Conservation (phyloP, 805 yeast genomes). For the Kodamaea fukazawae region DNA sequence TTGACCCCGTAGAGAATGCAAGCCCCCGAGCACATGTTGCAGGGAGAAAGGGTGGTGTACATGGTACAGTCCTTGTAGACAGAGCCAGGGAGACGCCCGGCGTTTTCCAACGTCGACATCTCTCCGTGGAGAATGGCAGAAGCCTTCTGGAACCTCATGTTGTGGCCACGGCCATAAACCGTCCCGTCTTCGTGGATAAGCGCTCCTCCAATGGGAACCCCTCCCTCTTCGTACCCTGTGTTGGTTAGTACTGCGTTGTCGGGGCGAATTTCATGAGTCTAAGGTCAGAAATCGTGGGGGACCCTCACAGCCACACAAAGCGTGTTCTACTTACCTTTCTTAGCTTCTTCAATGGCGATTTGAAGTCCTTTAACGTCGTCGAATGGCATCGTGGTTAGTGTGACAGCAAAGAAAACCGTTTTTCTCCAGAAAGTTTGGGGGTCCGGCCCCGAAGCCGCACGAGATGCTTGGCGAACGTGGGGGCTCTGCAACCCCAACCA, state of each 20-base stretch:
- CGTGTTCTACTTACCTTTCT: slow-evolving; percentile 47
- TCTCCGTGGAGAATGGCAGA: slow-evolving; percentile 92
- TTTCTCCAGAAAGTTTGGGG: neutral
- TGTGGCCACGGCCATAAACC: slow-evolving; percentile 85
- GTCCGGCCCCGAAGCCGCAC: too few relatives aligned
- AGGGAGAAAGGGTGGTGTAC: slow-evolving; percentile 91
- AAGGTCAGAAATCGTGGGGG: neutral
- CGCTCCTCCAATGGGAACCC: slow-evolving; percentile 85
- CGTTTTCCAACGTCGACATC: slow-evolving; percentile 82
- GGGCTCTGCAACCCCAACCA: too few relatives aligned
- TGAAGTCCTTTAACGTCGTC: slow-evolving; percentile 66
- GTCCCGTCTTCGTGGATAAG: slow-evolving; percentile 72
- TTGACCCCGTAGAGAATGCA: slow-evolving; percentile 83
- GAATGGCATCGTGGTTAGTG: slow-evolving; percentile 38
- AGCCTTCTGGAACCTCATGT: slow-evolving; percentile 79
- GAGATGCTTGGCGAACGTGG: too few relatives aligned
- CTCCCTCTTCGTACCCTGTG: slow-evolving; percentile 74
- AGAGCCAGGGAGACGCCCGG: slow-evolving; percentile 82
- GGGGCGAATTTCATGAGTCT: too few relatives aligned
- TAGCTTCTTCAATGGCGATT: slow-evolving; percentile 72
- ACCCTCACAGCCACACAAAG: too few relatives aligned
- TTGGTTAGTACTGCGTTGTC: slow-evolving; percentile 15
- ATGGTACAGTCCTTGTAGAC: slow-evolving; percentile 82
- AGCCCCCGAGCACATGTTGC: slow-evolving; percentile 95
- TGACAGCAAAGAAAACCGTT: neutral